A percentile compares a stretch with the other conserved stretches of the same genome.
phyloP scores from a whole-genome alignment of 208 protist genomes.

The Porcisia hertigi region DNA sequence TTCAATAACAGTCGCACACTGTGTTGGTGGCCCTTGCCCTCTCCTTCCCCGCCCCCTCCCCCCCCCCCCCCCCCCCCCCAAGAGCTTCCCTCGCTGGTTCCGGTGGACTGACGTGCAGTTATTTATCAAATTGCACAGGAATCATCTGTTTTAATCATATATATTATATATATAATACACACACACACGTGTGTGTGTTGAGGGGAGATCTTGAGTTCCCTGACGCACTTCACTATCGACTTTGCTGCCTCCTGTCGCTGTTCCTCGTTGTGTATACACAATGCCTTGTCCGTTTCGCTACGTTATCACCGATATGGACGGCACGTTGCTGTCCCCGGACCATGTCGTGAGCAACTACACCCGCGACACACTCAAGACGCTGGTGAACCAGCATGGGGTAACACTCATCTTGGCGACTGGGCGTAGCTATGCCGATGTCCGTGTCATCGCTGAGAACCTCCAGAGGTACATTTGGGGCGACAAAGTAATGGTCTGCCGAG shows the following conservation, averaged over 20 bases:
- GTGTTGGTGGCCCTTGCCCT: background rate
- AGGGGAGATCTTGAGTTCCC: too few relatives aligned
- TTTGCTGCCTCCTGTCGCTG: too few relatives aligned
- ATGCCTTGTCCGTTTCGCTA: constrained; percentile 32
- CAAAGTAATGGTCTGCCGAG: background rate
- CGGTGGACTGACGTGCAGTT: too few relatives aligned
- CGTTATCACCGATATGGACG: constrained; percentile 64
- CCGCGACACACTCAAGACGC: constrained; percentile 42
- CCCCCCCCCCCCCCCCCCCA: background rate
- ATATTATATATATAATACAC: too few relatives aligned
- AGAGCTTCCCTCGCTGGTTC: background rate
- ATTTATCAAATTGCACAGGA: too few relatives aligned
- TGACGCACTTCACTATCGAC: too few relatives aligned
- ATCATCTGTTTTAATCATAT: too few relatives aligned
- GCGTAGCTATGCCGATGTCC: constrained; percentile 45
- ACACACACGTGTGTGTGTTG: too few relatives aligned
- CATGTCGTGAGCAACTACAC: constrained; percentile 47
- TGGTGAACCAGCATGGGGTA: constrained; percentile 38
- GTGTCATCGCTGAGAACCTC: constrained; percentile 43
- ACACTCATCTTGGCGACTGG: constrained; percentile 55
- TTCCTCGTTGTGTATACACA: too few relatives aligned
- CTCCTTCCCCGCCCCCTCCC: too few relatives aligned
- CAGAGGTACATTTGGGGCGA: constrained; percentile 34
- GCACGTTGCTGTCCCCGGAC: constrained; percentile 48
- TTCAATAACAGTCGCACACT: background rate